Conservation (phyloP, 345 rosid species). For the Arabis alpina region DNA sequence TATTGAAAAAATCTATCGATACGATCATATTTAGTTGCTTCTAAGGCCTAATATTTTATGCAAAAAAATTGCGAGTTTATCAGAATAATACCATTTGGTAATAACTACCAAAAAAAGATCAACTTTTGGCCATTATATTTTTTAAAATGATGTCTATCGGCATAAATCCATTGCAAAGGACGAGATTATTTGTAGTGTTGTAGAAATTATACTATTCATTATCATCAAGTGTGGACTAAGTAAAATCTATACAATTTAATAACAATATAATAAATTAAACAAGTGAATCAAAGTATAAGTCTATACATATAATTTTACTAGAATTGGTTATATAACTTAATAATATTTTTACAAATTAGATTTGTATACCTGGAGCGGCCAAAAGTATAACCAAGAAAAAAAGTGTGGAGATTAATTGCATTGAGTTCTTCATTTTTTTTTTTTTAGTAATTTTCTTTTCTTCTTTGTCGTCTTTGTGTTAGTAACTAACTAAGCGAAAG, state of each 20-base stretch:
- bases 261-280: too few relatives aligned
- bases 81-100: not conserved
- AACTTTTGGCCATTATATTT: too few relatives aligned
- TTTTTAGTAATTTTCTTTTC: too few relatives aligned
- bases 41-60: not conserved
- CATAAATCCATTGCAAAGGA: too few relatives aligned
- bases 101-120: not conserved
- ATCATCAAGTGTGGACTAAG: not conserved
- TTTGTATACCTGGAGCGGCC: not conserved
- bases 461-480: not conserved
- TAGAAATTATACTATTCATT: too few relatives aligned
- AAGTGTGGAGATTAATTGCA: not conserved
- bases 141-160: too few relatives aligned
- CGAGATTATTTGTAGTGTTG: too few relatives aligned
- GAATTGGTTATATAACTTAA: not conserved
- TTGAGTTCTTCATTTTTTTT: conserved; percentile 12
- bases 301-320: not conserved
- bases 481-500: not conserved
- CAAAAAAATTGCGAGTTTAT: not conserved
- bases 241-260: too few relatives aligned
- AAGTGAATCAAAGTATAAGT: too few relatives aligned
- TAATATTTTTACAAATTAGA: not conserved
- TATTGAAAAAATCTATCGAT: too few relatives aligned
- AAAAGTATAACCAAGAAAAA: not conserved
- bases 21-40: too few relatives aligned